Evolutionary conservation across 2,329 filamentous ascomycete species (phyloP).

Genomic region (Sporothrix euskadiensis): DNA sequence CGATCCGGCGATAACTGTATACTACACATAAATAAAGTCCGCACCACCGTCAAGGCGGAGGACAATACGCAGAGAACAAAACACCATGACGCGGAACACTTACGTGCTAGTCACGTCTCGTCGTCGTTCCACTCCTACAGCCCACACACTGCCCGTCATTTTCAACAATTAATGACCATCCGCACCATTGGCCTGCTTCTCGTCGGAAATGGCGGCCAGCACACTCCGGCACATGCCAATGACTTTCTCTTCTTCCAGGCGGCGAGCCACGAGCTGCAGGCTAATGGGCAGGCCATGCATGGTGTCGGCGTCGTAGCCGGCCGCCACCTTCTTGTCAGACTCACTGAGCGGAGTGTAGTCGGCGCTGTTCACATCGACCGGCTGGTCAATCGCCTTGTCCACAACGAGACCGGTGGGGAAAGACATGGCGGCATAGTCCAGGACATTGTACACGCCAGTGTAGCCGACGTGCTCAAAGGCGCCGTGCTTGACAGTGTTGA

Average conservation of each 20-base stretch:
- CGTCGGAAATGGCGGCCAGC: constrained; percentile 22
- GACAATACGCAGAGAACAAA: background rate
- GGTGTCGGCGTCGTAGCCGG: constrained; percentile 39
- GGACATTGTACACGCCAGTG: constrained; percentile 52
- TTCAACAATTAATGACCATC: background rate
- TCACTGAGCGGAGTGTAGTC: constrained; percentile 42
- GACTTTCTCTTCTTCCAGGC: constrained; percentile 46
- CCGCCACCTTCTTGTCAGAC: constrained; percentile 43
- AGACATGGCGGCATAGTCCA: constrained; percentile 52
- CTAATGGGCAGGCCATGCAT: constrained; percentile 34
- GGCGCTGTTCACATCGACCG: constrained; percentile 40
- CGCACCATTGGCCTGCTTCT: background rate
- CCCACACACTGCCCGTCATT: background rate
- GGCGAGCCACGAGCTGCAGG: constrained; percentile 45
- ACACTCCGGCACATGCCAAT: constrained; percentile 40
- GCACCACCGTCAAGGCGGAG: background rate
- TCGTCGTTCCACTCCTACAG: background rate
- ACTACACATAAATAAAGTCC: background rate
- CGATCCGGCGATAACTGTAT: background rate
- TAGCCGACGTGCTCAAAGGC: constrained; percentile 51
- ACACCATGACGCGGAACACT: no score
- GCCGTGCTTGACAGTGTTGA: constrained; percentile 46
- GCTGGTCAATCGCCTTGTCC: constrained; percentile 46
- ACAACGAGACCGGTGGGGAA: constrained; percentile 48
- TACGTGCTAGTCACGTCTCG: no score